Base-by-base conservation (phyloP, 305 asterid species). In the Fraxinus dipetala region DNA sequence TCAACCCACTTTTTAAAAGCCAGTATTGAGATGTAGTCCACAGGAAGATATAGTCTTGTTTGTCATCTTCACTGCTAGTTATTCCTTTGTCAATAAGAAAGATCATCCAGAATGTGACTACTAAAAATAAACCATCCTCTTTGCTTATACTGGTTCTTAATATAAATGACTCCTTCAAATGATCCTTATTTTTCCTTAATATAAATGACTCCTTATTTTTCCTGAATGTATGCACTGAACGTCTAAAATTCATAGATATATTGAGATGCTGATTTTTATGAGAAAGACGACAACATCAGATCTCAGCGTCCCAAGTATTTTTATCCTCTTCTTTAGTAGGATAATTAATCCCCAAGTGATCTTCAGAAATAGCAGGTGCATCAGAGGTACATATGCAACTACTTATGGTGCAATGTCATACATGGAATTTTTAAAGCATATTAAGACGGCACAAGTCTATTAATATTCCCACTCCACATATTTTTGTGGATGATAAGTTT, bases 241-340 rank as follows among this genome's bases (percentile, higher is more conserved):
- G 22, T 61, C 70, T 61, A 61, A 61, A 61, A 24, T 61, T 22
- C 16, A 61, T 61, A 22, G 70, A 61, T 61, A 22, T 61, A 61
- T 61, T 61, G 70, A 61, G 70, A 61, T 61, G 70, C 70, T 61
- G 70, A 61, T 61, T 61, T 61, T 61, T 61, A 61, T 61, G 70
- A 20, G 70, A 18, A 56, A 59, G 69, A 59, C 1, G 28, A 59
- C 14, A 20, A 20, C 24, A 54, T 5, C 65, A n/a, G 65, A 54
- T 18, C 65, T 54, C 67, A 6, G 28, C 20, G 26, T 18, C 67
- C 10, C 28, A 18, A 56, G 11, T 18, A 56, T 56, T 18, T 56
- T 56, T 18, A 20, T 56, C 67, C 67, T 56, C 26, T 56, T 56
- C 28, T 56, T 56, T 56, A 18, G 28, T 56, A 56, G 28, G 67